Conservation (phyloP, 2,329 filamentous ascomycete genomes). For the Fusarium buxicola region DNA sequence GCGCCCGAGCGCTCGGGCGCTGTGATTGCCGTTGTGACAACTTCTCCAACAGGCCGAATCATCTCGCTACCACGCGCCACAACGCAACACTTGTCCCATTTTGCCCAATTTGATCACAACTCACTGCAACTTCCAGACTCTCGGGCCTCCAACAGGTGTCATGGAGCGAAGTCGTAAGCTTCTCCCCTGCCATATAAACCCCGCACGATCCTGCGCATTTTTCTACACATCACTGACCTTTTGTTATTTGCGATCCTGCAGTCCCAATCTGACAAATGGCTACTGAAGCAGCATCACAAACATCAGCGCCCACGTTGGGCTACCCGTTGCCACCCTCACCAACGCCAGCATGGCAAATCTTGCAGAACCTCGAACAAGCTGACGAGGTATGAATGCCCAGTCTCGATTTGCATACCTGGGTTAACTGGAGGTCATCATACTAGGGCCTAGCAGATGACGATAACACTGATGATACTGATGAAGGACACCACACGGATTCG, state of each 20-base stretch:
- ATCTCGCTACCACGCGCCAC: background rate
- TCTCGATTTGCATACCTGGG: rapidly evolving
- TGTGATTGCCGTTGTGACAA: background rate
- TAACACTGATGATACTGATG: background rate
- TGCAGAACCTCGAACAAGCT: conserved; percentile 8
- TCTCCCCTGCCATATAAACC: too few relatives aligned
- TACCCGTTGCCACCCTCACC: conserved; percentile 6
- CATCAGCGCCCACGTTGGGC: background rate
- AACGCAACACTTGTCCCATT: background rate
- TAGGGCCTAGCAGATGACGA: background rate
- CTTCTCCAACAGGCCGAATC: background rate
- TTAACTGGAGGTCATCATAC: background rate
- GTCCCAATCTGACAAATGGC: background rate
- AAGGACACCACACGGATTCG: background rate
- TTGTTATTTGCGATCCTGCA: background rate
- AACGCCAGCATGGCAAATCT: conserved; percentile 16
- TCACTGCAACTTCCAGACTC: too few relatives aligned
- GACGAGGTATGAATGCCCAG: background rate
- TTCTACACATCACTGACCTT: background rate
- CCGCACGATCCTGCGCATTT: background rate
- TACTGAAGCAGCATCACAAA: background rate
- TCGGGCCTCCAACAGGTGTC: too few relatives aligned
- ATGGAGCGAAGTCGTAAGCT: too few relatives aligned
- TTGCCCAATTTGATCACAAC: background rate
- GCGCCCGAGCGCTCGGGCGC: too few relatives aligned